Percentiles rank a stretch among this genome's conserved stretches.
Conservation (phyloP, 129 eudicot genomes). For the Arctium minus region DNA sequence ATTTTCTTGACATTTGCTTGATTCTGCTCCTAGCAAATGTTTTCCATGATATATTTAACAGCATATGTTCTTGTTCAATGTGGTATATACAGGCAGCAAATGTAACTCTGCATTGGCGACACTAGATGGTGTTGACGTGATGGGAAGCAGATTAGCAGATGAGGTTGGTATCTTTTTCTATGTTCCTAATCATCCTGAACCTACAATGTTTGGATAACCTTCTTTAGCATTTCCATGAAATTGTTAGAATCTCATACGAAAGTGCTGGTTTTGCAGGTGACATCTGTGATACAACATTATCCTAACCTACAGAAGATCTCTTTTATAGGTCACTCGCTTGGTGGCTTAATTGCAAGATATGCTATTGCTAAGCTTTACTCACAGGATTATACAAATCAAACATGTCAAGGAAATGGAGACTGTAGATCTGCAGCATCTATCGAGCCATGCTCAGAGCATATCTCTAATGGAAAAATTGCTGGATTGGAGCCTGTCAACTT, state of each 20-base stretch:
- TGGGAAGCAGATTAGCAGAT: constrained; percentile 91
- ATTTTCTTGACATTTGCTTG: not conserved
- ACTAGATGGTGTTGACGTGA: constrained; percentile 89
- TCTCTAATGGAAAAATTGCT: constrained; percentile 43
- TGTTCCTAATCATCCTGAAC: not conserved
- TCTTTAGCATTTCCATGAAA: not conserved
- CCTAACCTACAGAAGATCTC: constrained; percentile 79
- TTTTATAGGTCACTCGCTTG: constrained; percentile 89
- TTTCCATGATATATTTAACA: not conserved
- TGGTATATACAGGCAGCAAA: constrained; percentile 63
- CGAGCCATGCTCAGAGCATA: constrained; percentile 25
- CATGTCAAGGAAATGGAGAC: constrained; percentile 37
- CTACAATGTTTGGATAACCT: not conserved
- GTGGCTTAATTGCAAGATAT: constrained; percentile 89
- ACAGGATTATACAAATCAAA: constrained; percentile 24
- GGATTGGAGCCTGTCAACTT: constrained; percentile 87
- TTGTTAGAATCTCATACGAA: constrained; percentile 6
- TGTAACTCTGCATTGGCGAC: constrained; percentile 68
- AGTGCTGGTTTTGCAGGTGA: constrained; percentile 48
- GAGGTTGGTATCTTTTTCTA: constrained; percentile 49
- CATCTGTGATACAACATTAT: constrained; percentile 57
- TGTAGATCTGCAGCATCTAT: constrained; percentile 8
- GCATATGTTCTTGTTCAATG: not conserved
- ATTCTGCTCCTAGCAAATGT: not conserved
- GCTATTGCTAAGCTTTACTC: constrained; percentile 76